Conservation (phyloP, 2,329 filamentous ascomycete species). For the Sporothrix phasma region DNA sequence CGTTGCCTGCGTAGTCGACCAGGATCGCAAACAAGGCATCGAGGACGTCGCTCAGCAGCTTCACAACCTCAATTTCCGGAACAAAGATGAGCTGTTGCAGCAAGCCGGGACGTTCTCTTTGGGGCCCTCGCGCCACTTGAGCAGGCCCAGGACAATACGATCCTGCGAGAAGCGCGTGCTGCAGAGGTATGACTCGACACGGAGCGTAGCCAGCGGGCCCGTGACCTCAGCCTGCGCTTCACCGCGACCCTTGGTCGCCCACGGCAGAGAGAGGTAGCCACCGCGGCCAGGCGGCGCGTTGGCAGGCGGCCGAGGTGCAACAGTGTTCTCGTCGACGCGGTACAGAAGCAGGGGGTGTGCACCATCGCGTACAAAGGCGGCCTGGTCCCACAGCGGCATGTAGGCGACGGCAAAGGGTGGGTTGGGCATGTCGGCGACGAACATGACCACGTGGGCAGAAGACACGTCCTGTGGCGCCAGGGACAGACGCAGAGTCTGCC, state of each 20-base stretch:
- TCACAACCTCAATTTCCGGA: conserved; percentile 94
- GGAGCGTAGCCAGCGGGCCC: conserved; percentile 69
- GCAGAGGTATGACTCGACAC: conserved; percentile 76
- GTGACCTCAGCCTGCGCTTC: conserved; percentile 64
- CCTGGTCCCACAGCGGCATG: conserved; percentile 86
- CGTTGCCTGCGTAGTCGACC: conserved; percentile 81
- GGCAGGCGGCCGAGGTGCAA: conserved; percentile 47
- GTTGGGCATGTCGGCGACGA: conserved; percentile 73
- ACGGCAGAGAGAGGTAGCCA: conserved; percentile 77
- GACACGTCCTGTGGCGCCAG: conserved; percentile 72
- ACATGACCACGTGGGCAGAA: conserved; percentile 78
- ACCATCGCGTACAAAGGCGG: conserved; percentile 83
- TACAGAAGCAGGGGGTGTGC: conserved; percentile 74
- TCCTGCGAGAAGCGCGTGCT: conserved; percentile 95
- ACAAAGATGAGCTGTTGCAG: conserved; percentile 84
- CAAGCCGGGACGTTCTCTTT: conserved; percentile 61
- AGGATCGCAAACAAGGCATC: conserved; percentile 86
- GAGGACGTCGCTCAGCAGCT: conserved; percentile 79
- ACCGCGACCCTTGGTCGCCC: conserved; percentile 58
- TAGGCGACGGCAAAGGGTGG: conserved; percentile 86
- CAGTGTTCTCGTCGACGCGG: conserved; percentile 84
- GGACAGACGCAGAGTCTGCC: conserved; percentile 73
- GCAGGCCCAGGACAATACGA: conserved; percentile 67
- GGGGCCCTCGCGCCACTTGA: conserved; percentile 75
- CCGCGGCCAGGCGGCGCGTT: conserved; percentile 49